Base-by-base conservation (phyloP, 305 asterid genomes). In the Fraxinus greggii region DNA sequence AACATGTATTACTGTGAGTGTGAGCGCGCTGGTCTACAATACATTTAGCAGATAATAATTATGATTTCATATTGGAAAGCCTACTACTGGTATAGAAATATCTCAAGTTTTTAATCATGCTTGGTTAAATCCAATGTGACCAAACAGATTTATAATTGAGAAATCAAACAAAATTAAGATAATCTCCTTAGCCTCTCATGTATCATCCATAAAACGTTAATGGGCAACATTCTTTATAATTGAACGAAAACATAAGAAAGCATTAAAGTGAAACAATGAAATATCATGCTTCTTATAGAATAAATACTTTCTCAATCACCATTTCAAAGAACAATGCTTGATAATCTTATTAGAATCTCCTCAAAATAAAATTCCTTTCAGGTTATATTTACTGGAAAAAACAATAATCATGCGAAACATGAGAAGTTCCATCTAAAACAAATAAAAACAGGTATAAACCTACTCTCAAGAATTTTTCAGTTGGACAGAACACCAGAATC, bases 401-500 rank as follows among this genome's bases (percentile, higher is more conserved):
- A 10, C 35, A 65, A 65, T 65, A 65, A 28, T 9, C 33, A 26
- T 26, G 73, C 6, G 36, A 26, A 65, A 26, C 35, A 65, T 65
- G 19, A 65, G 73, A 61, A 65, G 73, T 26, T 24, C 35, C 73
- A 65, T 65, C 73, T 65, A 67, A 26, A 28, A 67, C 75, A 26
- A 67, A 29, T 67, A 29, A 70, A 31, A 29, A 29, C 75, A 70
- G 75, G 73, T 23, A 28, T 65, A 80, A 72, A 77, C 74, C 77
- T 24, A 26, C 76, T 65, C n/a, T 72, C 77, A 40, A 63, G 70
- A 36, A 77, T 70, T 78, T 54, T 31, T 35, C 9, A 45, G 63
- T 77, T 72, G 79, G 19, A 54, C 31, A 1, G 42, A 59, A 80
- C 74, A 73, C 42, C 63, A 21, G 78, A 78, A 77, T 67, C 7